phyloP scores from a whole-genome alignment of 495 filamentous ascomycete species.

The Xylaria grammica region DNA sequence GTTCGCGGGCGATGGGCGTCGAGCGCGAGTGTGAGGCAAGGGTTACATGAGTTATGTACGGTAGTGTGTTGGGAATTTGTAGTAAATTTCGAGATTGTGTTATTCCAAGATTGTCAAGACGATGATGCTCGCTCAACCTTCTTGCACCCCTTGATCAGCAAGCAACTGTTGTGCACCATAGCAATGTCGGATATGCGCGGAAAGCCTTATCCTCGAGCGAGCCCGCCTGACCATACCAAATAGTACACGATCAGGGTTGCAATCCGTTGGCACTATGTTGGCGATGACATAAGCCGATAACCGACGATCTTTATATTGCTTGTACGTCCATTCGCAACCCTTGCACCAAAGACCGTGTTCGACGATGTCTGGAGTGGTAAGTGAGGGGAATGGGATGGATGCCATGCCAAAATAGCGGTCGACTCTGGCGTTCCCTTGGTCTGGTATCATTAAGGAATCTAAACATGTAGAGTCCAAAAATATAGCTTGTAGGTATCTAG shows the following conservation, averaged over 20 bases:
- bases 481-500: constrained; percentile 2
- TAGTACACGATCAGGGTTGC: constrained; percentile 13
- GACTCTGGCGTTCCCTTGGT: not conserved
- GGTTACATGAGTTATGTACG: not conserved
- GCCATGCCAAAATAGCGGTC: constrained; percentile 19
- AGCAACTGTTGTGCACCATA: constrained; percentile 20
- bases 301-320: constrained; percentile 3
- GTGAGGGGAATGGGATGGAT: constrained; percentile 19
- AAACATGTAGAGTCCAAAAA: not conserved
- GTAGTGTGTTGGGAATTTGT: constrained; percentile 2
- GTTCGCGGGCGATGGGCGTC: not conserved
- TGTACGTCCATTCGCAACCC: constrained; percentile 13
- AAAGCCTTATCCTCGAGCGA: constrained; percentile 8
- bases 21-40: constrained; percentile 11
- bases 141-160: constrained; percentile 1
- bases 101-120: constrained; percentile 7
- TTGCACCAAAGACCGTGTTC: constrained; percentile 23
- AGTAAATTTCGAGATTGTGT: not conserved
- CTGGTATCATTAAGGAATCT: constrained; percentile 10
- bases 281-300: constrained; percentile 11
- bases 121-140: constrained; percentile 4
- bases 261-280: constrained; percentile 15
- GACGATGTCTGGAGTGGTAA: not conserved
- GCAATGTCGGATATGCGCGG: constrained; percentile 16
- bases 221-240: constrained; percentile 17